phyloP scores from a whole-genome alignment of 2,329 filamentous ascomycete species.

The Alternaria sp. region DNA sequence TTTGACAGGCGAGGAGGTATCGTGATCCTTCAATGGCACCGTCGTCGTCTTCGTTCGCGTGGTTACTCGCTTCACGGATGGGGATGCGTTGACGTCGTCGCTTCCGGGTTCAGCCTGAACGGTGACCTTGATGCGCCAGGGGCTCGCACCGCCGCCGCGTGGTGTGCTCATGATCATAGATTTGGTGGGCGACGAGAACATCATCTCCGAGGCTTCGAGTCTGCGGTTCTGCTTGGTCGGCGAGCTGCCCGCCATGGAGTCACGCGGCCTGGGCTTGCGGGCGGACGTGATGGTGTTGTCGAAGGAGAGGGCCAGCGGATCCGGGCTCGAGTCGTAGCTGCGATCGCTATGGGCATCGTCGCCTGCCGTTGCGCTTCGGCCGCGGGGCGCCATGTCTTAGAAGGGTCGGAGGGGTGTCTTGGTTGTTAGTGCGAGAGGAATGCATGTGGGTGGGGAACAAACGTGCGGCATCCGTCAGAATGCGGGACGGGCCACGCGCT shows the following conservation, averaged over 20 bases:
- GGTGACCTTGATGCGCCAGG: conserved; percentile 59
- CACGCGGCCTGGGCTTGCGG: conserved; percentile 27
- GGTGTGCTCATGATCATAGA: conserved; percentile 54
- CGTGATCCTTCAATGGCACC: conserved; percentile 50
- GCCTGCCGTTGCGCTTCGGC: conserved; percentile 20
- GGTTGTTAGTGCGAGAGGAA: conserved; percentile 17
- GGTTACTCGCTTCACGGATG: conserved; percentile 33
- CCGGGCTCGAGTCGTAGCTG: conserved; percentile 45
- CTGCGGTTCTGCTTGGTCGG: conserved; percentile 37
- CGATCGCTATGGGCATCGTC: conserved; percentile 21
- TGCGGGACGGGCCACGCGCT: conserved; percentile 19
- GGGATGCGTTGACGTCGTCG: conserved; percentile 43
- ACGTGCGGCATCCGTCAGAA: conserved; percentile 14
- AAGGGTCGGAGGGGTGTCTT: conserved; percentile 10
- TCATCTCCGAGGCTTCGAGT: conserved; percentile 23
- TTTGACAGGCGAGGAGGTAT: conserved; percentile 46
- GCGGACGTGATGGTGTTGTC: conserved; percentile 29
- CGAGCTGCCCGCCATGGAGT: conserved; percentile 37
- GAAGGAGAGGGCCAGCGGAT: conserved; percentile 43
- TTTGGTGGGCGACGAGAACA: conserved; percentile 50
- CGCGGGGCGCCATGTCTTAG: conserved; percentile 34
- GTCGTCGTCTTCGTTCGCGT: conserved; percentile 47
- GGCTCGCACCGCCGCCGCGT: conserved; percentile 47
- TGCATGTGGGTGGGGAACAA: conserved; percentile 19
- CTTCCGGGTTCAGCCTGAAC: conserved; percentile 54